Conservation (phyloP, 1,139 yeast species). For the Debaryomyces robertsiae region DNA sequence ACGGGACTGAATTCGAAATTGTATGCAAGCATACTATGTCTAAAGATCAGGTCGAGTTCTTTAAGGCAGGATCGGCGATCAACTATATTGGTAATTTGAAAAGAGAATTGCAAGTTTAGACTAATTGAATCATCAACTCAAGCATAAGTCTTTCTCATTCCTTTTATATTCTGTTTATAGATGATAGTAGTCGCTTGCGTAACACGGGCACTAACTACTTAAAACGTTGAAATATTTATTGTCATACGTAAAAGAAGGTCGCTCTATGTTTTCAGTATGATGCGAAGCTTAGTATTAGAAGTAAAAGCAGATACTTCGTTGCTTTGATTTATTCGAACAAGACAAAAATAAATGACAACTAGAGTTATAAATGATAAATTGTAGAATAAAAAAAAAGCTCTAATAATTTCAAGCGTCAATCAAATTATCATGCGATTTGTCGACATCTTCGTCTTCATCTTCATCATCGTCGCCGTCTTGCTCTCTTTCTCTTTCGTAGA, state of each 20-base stretch:
- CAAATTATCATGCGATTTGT: slow-evolving; percentile 40
- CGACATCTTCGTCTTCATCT: slow-evolving; percentile 42
- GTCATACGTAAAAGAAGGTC: too few relatives aligned
- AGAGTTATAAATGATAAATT: slow-evolving; percentile 4
- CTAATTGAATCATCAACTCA: slow-evolving; percentile 1
- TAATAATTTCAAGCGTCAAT: slow-evolving; percentile 50
- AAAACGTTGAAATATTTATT: too few relatives aligned
- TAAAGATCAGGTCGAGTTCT: slow-evolving; percentile 90
- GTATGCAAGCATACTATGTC: slow-evolving; percentile 94
- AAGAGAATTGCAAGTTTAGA: slow-evolving; percentile 25
- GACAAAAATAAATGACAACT: slow-evolving; percentile 6
- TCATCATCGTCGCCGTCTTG: slow-evolving; percentile 60
- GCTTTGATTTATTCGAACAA: slow-evolving; percentile 1
- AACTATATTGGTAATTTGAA: slow-evolving; percentile 79
- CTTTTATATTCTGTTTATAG: too few relatives aligned
- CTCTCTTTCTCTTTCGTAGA: slow-evolving; percentile 84
- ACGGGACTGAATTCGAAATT: slow-evolving; percentile 71
- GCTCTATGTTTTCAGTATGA: too few relatives aligned
- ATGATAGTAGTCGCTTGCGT: too few relatives aligned
- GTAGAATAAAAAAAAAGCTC: slow-evolving; percentile 3
- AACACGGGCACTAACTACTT: too few relatives aligned
- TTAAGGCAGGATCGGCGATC: slow-evolving; percentile 96
- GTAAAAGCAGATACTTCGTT: slow-evolving; percentile 3
- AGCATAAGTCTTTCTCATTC: not conserved
- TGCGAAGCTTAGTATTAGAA: not conserved